Base-by-base conservation (phyloP, 768 basidiomycete genomes). In the Collybia sordida region DNA sequence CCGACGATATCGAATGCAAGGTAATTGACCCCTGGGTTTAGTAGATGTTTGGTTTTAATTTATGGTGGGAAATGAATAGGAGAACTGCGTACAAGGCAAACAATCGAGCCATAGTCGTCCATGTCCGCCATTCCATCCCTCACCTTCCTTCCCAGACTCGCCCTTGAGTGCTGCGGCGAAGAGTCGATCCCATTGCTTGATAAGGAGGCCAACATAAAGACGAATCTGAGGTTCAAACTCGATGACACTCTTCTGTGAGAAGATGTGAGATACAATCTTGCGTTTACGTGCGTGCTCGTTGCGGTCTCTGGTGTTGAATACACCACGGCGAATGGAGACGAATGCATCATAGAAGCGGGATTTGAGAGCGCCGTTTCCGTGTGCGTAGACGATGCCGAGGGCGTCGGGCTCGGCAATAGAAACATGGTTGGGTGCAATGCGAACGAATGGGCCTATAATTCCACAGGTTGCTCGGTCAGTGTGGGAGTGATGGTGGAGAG, bases 241-340 rank as follows among this genome's bases (percentile, higher is more conserved):
- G 51, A 90, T 64, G 3, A 96, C 90, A 47, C 68, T 89, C 72
- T 93, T 93, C 62, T 88, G 86, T 1, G 86, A 85, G 68, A 90
- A 90, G 59, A 91, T 86, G 61, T 90, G 83, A 0, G 90, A 86
- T 40, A 96, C 81, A 52, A 97, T 90, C 71, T 96, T 96, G 71
- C 92, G 85, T 70, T 94, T 96, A 37, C 93, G 83, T 5, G 89
- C 78, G 63, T 96, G 93, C 50, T 92, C 88, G 5, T 68, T 62
- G 25, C 90, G 82, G 60, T 88, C 81, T 39, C 90, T 82, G 15
- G 87, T 88, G 65, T 86, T 90, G 79, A 91, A 90, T 23, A 91
- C 70, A 1, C 87, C 86, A 24, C 85, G 79, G 25, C 70, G 72
- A 50, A 89, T 88, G 23, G 85, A 85, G 21, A 91, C 87, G 57